Base-by-base conservation (phyloP, 345 rosid species). In the Pistacia atlantica region DNA sequence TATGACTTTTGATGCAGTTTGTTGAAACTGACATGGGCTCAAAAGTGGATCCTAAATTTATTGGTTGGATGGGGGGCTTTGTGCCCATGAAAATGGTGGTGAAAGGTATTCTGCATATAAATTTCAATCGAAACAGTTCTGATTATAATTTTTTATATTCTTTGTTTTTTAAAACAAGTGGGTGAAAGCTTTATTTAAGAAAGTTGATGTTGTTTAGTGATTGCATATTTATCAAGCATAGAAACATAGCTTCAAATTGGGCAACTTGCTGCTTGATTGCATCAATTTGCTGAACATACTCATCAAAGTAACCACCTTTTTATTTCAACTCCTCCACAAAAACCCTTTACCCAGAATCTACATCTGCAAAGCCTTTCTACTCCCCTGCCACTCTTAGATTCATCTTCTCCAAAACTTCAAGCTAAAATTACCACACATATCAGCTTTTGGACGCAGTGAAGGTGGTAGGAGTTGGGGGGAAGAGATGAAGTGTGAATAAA, bases 341-440 rank as follows among this genome's bases (percentile, higher is more conserved):
- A 13, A 90, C 87, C 65, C 94, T 88, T 2, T 91, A 71, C 67
- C 97, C 97, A 1, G 94, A 82, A 17, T 93, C 93, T 72, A 96
- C 92, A 67, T 91, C 97, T 17, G 91, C 98, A 11, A 92, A 83
- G 25, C 88, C 93, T 8, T 83, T 73, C 79, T 89, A 96, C 83
- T 96, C 97, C 28, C 90, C 82, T 0, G 88, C 83, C 54, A 96
- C 92, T 79, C 86, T 92, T 68, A 67, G 58, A 65, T 96, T 92
- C 99, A 93, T 92, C 87, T 90, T 92, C 92, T 90, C 93, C 87
- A 93, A 52, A 1, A 96, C 85, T 77, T 92, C 95, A 68, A 93
- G 75, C 42, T 31, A 42, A 42, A 35, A 38, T 9, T 20, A 14
- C 65, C 11, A 11, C n/a, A 46, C n/a, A 8, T 65, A 38, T 55